These are phyloP conservation scores for Lepiota subincarnata DNA, from an alignment of 768 basidiomycete genomes.

Conservation along the genomic window DNA sequence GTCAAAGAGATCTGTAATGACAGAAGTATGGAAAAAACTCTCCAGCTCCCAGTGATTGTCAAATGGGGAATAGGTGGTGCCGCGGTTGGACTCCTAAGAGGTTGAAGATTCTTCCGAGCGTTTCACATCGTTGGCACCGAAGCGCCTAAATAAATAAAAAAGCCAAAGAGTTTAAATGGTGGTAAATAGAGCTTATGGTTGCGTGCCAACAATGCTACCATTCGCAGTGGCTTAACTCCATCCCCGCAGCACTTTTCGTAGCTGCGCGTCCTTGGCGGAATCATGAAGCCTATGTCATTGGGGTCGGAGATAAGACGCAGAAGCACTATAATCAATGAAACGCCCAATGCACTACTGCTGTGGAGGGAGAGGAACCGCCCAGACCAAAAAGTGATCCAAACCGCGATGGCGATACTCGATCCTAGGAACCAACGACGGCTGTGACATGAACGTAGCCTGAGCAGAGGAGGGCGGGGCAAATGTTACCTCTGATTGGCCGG, in stretches of 20 bases:
- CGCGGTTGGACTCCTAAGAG: not conserved
- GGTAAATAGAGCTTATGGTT: not conserved
- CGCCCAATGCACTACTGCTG: not conserved
- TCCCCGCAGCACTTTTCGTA: not conserved
- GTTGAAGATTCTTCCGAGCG: not conserved
- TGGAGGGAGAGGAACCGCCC: not conserved
- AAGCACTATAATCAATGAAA: not conserved
- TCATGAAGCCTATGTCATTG: not conserved
- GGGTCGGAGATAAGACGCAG: conserved; percentile 2
- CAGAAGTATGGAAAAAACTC: not conserved
- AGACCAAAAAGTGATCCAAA: not conserved
- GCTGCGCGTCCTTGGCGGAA: not conserved
- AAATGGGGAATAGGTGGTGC: too few relatives aligned
- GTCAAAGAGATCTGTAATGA: not conserved
- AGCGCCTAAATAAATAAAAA: too few relatives aligned
- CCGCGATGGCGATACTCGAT: not conserved
- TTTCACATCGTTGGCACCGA: not conserved
- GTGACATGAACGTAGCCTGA: not conserved
- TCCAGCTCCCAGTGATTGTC: too few relatives aligned
- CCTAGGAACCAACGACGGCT: conserved; percentile 6
- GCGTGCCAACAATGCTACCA: not conserved
- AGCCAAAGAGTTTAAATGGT: not conserved
- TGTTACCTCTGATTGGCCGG: not conserved
- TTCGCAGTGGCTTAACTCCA: not conserved
- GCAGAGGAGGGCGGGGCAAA: not conserved